These are phyloP conservation scores for Forsythia viridissima DNA, from an alignment of 257 asterid genomes.

Conservation along the genomic window DNA sequence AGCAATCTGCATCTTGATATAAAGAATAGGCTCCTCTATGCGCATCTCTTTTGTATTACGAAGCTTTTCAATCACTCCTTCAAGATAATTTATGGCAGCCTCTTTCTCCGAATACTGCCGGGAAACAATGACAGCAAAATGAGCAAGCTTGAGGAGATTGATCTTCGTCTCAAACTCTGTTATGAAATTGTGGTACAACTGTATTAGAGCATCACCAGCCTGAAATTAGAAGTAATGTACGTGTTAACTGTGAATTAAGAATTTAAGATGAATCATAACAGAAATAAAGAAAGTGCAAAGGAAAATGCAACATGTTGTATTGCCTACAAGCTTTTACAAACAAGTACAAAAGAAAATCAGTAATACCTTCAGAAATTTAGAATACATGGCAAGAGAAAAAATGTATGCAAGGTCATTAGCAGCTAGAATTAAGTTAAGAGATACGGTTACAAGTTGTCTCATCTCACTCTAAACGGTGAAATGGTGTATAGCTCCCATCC, in stretches of 20 bases:
- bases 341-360: neutral
- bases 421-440: neutral
- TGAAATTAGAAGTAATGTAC: slow-evolving; percentile 26
- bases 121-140: slow-evolving; percentile 87
- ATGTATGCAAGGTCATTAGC: neutral
- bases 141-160: slow-evolving; percentile 97
- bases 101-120: slow-evolving; percentile 80
- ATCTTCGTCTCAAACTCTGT: slow-evolving; percentile 95
- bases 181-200: slow-evolving; percentile 86
- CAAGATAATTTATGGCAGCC: slow-evolving; percentile 78
- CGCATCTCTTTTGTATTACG: slow-evolving; percentile 75
- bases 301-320: neutral
- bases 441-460: neutral
- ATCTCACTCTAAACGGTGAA: neutral
- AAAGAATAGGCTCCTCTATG: slow-evolving; percentile 87
- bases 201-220: slow-evolving; percentile 95
- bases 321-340: neutral
- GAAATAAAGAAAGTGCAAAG: neutral
- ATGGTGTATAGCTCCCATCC: neutral
- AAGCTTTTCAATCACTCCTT: slow-evolving; percentile 89
- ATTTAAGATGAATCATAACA: neutral
- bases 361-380: neutral
- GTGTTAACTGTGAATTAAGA: neutral
- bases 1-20: slow-evolving; percentile 86
- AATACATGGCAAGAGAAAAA: neutral